Evolutionary conservation across 116 monocot species (phyloP), one percentile per base, ranked within the genome.

Genomic region (Papilionanthe hybrid): DNA sequence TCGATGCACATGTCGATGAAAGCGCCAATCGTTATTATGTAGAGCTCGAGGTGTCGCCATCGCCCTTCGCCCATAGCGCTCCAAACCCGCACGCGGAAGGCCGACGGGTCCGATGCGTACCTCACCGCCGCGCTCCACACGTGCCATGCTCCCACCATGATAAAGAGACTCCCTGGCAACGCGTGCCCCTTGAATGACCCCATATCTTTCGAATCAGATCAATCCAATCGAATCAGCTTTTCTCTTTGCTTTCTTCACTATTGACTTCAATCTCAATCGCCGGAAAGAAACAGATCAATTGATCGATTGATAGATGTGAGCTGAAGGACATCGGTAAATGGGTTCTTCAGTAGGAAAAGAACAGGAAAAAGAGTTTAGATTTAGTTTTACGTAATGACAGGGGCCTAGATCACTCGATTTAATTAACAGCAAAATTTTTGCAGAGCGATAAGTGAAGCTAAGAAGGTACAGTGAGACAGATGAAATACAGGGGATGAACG

Each of bases 171-270:
- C 63, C 97, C 97, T 8, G 97, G 97, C 17, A 97, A 84, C 82
- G 86, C 92, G 90, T 97, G 97, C 7, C 97, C 97, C 57, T 72
- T 86, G 91, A 97, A 97, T 25, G 97, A 97, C 2, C 97, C 97
- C 97, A 97, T 97, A 72, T 15, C 42, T 19, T 57, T 25, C 8
- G 75, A 75, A 75, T 75, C 49, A 27, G 22, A 75, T 75, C 50
- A 49, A 75, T n/a, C 47, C 23, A 75, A 28, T 18, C 12, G 27
- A 75, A 49, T 50, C 75, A 13, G 49, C 22, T 7, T 0, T 37
- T 72, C 15, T 19, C 2, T 72, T 37, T 25, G 12, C 75, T 25
- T 75, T 8, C 0, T 20, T 72, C 17, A 8, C 20, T 72, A 17
- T 15, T 53, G 13, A 17, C 43, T 43, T 72, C 43, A 72, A 72